phyloP scores from a whole-genome alignment of 352 stramenopile species.

The Elongisporangium anandrum region DNA sequence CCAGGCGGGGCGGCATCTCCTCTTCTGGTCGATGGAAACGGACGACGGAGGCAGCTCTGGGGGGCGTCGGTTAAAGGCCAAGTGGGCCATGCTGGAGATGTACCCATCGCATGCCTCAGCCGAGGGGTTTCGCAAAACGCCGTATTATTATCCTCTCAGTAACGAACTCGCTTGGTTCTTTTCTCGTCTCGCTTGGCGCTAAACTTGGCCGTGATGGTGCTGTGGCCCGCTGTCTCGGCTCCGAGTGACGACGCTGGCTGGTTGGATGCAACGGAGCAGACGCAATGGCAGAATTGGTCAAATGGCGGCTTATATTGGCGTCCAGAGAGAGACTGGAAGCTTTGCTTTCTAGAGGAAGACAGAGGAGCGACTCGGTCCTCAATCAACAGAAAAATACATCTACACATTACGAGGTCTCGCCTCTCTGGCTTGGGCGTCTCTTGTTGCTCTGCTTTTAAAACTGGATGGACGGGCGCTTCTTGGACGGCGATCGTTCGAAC shows the following conservation, averaged over 20 bases:
- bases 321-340: neutral
- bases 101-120: neutral
- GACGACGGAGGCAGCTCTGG: neutral
- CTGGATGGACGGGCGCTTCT: neutral
- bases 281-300: neutral
- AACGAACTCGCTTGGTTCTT: neutral
- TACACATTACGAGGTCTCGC: neutral
- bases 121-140: neutral
- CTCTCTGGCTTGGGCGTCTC: no score
- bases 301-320: neutral
- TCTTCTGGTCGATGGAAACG: neutral
- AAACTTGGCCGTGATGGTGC: neutral
- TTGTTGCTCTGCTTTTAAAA: neutral
- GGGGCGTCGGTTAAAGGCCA: neutral
- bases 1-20: constrained; percentile 3
- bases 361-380: no score
- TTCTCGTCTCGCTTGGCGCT: neutral
- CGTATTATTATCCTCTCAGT: neutral
- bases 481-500: neutral
- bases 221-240: no score
- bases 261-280: no score
- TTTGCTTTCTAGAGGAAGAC: no score
- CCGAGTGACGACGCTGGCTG: neutral
- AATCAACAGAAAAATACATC: neutral
- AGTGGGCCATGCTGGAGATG: neutral